phyloP scores from a whole-genome alignment of 441 rosid species.

The Adansonia grandidieri region DNA sequence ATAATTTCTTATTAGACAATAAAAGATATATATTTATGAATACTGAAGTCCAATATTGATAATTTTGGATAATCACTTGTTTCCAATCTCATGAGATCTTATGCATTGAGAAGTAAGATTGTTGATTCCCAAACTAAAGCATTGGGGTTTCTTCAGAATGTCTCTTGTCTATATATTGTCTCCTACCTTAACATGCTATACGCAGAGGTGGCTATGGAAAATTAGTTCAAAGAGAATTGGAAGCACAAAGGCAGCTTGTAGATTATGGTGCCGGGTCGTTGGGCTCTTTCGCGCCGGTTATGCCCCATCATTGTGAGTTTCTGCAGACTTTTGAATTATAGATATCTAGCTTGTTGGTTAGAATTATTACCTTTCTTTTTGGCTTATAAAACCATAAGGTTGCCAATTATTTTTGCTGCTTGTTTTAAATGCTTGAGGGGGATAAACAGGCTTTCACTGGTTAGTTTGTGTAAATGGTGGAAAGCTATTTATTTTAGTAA shows the following conservation, averaged over 20 bases:
- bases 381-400: neutral
- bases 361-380: constrained; percentile 8
- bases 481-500: neutral
- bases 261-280: constrained; percentile 95
- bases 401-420: neutral
- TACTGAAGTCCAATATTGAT: neutral
- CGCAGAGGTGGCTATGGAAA: constrained; percentile 99
- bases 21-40: neutral
- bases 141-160: neutral
- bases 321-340: constrained; percentile 21
- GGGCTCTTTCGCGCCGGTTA: constrained; percentile 68
- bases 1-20: neutral
- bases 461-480: neutral
- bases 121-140: neutral
- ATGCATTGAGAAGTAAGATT: neutral
- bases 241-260: constrained; percentile 92
- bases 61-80: neutral
- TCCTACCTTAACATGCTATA: constrained; percentile 52
- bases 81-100: neutral
- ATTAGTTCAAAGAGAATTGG: constrained; percentile 85
- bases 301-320: constrained; percentile 73
- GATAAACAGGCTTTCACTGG: constrained; percentile 3
- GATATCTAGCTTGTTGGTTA: constrained; percentile 6
- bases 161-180: neutral
- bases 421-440: constrained; percentile 6